Evolutionary conservation across 2,329 filamentous ascomycete species (phyloP), one percentile per base, ranked within the genome.

Genomic region (Fusarium floridanum): DNA sequence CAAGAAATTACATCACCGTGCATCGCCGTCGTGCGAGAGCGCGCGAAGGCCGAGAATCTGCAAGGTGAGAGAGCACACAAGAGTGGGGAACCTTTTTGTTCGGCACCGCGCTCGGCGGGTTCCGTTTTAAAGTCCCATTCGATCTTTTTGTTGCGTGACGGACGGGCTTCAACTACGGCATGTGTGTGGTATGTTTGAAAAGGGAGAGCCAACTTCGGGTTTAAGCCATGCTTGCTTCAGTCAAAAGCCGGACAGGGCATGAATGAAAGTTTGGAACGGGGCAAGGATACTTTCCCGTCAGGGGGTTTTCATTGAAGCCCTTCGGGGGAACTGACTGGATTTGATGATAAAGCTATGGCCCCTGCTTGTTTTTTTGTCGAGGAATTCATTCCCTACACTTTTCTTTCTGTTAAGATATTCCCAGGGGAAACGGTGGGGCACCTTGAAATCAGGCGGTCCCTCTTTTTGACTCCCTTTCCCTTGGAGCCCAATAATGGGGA

Each of bases 1-100:
- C 66, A 77, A 36, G 41, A 43, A 37, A 70, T 78, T 78, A 74
- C 76, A 78, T 78, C 76, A 78, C 62, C 45, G 45, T 78, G 76
- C 76, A 74, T 68, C 39, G 64, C 29, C 39, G 32, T 59, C 55
- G 63, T 48, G 55, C 63, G 64, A 66, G 43, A 29, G 56, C 39
- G 45, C 48, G 56, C 20, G 22, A 48, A 48, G 39, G 22, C 48
- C 37, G 65, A 48, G 59, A 34, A 27, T 48, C 22, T 55, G 11
- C 34, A 64, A 61, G 64, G 14, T 53, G 17, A 24, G 43, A 59
- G 32, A 10, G 32, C 2, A 5, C 43, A 45, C 43, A 29, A 63
- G 45, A 48, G 60, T 66, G 62, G 68, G 68, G 68, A 17, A 48
- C 65, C 55, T 20, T 22, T 22, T 34, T 50, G 24, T 57, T 67